These are phyloP conservation scores for Paramecium sexaurelia DNA, from an alignment of 73 alveolate genomes.

Conservation along the genomic window DNA sequence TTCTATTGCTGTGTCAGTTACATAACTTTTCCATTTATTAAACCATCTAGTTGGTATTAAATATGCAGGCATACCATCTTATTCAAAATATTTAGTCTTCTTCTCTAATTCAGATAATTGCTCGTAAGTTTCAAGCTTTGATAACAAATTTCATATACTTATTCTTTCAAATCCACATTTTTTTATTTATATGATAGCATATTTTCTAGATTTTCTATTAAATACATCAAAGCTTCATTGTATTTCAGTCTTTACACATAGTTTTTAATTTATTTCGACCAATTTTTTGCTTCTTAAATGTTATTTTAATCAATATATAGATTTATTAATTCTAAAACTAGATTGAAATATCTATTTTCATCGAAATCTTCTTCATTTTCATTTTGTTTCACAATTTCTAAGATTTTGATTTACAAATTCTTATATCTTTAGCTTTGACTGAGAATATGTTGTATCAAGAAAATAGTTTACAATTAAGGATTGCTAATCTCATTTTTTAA, in stretches of 20 bases:
- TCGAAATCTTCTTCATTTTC: not conserved
- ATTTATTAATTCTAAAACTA: not conserved
- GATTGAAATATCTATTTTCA: not conserved
- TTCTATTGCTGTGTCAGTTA: not conserved
- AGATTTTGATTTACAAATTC: not conserved
- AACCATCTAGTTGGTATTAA: conserved; percentile 60
- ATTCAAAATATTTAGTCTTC: not conserved
- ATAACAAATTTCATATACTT: not conserved
- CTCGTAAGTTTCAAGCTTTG: conserved; percentile 2
- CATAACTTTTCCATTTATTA: conserved; percentile 64
- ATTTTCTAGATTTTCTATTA: not conserved
- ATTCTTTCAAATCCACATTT: not conserved
- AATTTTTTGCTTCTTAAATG: conserved; percentile 8
- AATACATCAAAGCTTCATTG: not conserved
- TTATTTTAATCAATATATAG: not conserved
- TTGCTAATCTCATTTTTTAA: not conserved
- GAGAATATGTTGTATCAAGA: not conserved
- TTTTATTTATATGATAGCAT: conserved; percentile 6
- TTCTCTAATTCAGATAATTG: conserved; percentile 9
- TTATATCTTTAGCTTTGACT: not conserved
- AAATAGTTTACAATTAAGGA: not conserved
- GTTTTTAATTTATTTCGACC: not conserved
- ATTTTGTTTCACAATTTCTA: not conserved
- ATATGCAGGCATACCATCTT: conserved; percentile 51
- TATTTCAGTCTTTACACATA: not conserved